Evolutionary conservation across 352 stramenopile species (phyloP), one percentile per base, ranked within the genome.

Genomic region (Pythium aristosporum): DNA sequence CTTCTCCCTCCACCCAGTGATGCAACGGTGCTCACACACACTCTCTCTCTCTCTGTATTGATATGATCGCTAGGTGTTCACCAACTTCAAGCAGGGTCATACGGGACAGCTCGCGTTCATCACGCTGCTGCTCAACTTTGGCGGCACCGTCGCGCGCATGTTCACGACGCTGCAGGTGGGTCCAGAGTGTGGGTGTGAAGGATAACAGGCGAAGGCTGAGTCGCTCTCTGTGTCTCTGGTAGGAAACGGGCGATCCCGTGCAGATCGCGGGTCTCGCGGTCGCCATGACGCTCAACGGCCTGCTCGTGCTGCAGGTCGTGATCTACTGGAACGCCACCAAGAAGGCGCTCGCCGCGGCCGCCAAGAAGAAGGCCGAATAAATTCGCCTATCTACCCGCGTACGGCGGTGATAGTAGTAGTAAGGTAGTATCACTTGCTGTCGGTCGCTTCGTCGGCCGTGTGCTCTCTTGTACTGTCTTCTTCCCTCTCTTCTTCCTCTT

Each of bases 21-120:
- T 25, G 25, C 7, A 43, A 37, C 37, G 30, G 34, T 70, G 30
- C 37, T 43, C 37, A 43, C 16, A 6, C 16, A 11, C 37, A 5
- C 25, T 28, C 25, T 28, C 25, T 28, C 25, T 28, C 25, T 30
- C 25, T 30, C 25, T 30, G 25, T 30, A 30, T n/a, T 43, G 37
- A 6, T 18, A 25, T 32, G 32, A 30, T 50, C 16, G 44, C 32
- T 65, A 93, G 85, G 86, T 94, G 46, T 50, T 92, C 37, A 86
- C 86, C 28, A 96, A 96, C 74, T 94, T 94, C 63, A 91, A 94
- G 61, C 86, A 96, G 61, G 85, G 85, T 12, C 88, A 96, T 72
- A 96, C 88, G 42, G 88, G 88, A n/a, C 88, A 96, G 65, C 74
- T 96, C 32, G 87, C 88, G 44, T 78, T 96, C 20, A 78, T 96